Evolutionary conservation across 768 basidiomycete species (phyloP).

Genomic region (Lactifluus subvellereus): DNA sequence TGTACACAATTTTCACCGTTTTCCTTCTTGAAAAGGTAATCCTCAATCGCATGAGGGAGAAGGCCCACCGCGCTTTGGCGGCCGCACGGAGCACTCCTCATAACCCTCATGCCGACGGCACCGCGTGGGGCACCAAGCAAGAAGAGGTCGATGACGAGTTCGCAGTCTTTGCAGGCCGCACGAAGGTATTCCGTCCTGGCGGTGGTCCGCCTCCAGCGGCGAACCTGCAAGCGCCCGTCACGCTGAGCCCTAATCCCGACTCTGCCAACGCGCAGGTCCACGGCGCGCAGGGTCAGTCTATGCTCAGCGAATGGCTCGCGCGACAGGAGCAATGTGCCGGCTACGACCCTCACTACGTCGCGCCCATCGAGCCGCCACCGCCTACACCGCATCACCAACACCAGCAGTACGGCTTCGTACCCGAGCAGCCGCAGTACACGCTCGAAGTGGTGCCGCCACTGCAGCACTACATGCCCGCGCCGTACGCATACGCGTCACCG

Average conservation of each 20-base stretch:
- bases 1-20: background rate
- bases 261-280: background rate
- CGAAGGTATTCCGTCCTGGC: constrained; percentile 51
- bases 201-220: constrained; percentile 25
- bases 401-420: constrained; percentile 13
- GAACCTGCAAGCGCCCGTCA: background rate
- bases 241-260: constrained; percentile 1
- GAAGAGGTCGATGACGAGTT: constrained; percentile 60
- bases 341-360: constrained; percentile 8
- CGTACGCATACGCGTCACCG: background rate
- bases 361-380: constrained; percentile 7
- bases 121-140: constrained; percentile 48
- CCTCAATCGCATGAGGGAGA: constrained; percentile 54
- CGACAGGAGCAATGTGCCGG: constrained; percentile 7
- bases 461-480: constrained; percentile 2
- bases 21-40: constrained; percentile 43
- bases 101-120: constrained; percentile 31
- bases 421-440: constrained; percentile 15
- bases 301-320: constrained; percentile 17
- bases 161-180: constrained; percentile 63
- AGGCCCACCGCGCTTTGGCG: constrained; percentile 54
- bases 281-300: background rate
- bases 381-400: background rate
- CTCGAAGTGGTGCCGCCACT: background rate
- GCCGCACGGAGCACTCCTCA: constrained; percentile 34